phyloP scores from a whole-genome alignment of 2,329 filamentous ascomycete genomes.

The Pezicula neosporulosa region DNA sequence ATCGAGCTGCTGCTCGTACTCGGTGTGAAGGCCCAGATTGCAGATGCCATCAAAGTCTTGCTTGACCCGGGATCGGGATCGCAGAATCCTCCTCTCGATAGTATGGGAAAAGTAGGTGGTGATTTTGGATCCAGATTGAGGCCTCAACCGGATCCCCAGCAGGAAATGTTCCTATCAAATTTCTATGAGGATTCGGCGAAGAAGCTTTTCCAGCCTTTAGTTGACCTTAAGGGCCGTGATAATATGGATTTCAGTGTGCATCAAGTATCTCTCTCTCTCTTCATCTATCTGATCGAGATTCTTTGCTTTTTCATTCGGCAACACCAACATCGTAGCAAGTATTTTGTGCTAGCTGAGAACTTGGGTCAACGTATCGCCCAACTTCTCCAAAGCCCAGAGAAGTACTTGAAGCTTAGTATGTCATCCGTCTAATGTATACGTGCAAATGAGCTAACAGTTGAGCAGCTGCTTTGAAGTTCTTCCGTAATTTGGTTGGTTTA shows the following conservation, averaged over 20 bases:
- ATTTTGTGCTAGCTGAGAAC: constrained; percentile 78
- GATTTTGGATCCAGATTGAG: constrained; percentile 66
- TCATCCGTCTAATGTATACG: constrained; percentile 11
- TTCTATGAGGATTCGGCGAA: constrained; percentile 88
- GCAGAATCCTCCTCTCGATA: constrained; percentile 56
- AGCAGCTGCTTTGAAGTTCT: constrained; percentile 84
- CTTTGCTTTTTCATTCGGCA: constrained; percentile 91
- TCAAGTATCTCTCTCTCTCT: constrained; percentile 88
- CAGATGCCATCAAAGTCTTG: constrained; percentile 90
- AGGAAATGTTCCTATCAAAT: constrained; percentile 78
- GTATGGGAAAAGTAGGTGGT: constrained; percentile 58
- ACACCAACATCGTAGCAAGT: constrained; percentile 81
- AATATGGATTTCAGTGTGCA: constrained; percentile 74
- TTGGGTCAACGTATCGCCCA: constrained; percentile 77
- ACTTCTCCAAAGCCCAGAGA: constrained; percentile 78
- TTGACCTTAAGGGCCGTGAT: constrained; percentile 68
- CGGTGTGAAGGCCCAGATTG: constrained; percentile 92
- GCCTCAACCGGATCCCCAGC: constrained; percentile 63
- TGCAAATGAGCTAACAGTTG: constrained; percentile 9
- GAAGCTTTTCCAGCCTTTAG: constrained; percentile 82
- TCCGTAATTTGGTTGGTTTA: constrained; percentile 79
- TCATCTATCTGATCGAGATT: constrained; percentile 87
- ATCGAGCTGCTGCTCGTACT: constrained; percentile 88
- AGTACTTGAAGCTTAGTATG: constrained; percentile 86
- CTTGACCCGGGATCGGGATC: constrained; percentile 71